A percentile compares a stretch with the other conserved stretches of the same genome.
phyloP scores from a whole-genome alignment of 305 asterid genomes.

The Salvia sclarea region DNA sequence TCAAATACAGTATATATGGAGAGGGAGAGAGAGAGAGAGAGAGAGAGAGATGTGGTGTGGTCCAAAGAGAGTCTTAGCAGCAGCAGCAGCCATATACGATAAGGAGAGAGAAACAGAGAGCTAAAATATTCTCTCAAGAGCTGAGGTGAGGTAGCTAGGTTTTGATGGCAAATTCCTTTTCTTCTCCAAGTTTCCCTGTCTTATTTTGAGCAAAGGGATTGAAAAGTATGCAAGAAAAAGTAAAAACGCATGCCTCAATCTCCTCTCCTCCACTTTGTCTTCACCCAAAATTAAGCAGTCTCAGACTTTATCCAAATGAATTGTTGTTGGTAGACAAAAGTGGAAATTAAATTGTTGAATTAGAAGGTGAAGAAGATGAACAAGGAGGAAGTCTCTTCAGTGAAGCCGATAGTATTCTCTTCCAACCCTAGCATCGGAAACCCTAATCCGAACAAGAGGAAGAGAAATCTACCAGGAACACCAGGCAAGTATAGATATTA shows the following conservation, averaged over 20 bases:
- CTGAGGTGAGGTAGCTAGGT: conserved; percentile 33
- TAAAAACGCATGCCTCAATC: conserved; percentile 7
- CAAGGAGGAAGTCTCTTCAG: conserved; percentile 44
- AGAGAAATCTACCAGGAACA: conserved; percentile 36
- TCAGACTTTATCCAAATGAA: conserved; percentile 26
- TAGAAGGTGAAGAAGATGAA: conserved; percentile 60
- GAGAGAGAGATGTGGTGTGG: conserved; percentile 43
- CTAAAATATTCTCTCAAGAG: conserved; percentile 33
- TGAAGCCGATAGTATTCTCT: too few species aligned
- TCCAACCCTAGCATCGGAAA: conserved; percentile 40
- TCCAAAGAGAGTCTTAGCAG: conserved; percentile 59
- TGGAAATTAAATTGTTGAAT: too few species aligned
- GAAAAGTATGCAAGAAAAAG: conserved; percentile 30
- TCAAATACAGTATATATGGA: not conserved
- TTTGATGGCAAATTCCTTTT: conserved; percentile 37
- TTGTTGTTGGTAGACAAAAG: too few species aligned
- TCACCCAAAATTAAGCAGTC: not conserved
- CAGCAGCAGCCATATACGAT: conserved; percentile 58
- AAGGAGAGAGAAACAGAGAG: conserved; percentile 44
- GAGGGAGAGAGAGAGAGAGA: conserved; percentile 10
- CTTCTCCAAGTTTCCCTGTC: not conserved
- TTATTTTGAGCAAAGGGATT: conserved; percentile 7
- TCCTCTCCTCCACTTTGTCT: conserved; percentile 29
- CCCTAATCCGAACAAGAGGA: conserved; percentile 61
- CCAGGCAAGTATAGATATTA: too few species aligned